phyloP scores from a whole-genome alignment of 192 early-diverging fungal species.

The Entomortierella lignicola region DNA sequence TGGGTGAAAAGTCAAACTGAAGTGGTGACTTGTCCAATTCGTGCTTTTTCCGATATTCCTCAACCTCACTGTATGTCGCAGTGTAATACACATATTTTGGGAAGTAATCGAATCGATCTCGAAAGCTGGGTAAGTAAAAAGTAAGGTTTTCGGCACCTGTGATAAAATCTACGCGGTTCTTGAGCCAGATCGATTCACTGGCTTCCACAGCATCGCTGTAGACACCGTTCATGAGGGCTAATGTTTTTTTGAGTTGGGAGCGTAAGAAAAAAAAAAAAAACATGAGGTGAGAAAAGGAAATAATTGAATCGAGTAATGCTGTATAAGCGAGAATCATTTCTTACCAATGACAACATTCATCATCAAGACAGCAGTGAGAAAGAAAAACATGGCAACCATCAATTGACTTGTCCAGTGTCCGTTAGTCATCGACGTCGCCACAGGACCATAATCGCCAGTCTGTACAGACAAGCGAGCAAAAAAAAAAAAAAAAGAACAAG shows the following conservation, averaged over 20 bases:
- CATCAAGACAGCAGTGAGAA: constrained; percentile 19
- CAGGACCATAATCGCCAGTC: constrained; percentile 2
- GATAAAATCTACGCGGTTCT: constrained; percentile 11
- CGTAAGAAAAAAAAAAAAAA: background rate
- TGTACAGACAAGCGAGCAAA: background rate
- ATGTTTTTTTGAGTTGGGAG: background rate
- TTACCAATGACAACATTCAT: constrained; percentile 29
- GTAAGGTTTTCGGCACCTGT: constrained; percentile 13
- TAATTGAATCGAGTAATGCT: too few species aligned
- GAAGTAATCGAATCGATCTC: constrained; percentile 2
- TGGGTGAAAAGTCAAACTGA: background rate
- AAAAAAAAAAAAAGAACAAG: too few species aligned
- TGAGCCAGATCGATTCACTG: constrained; percentile 1
- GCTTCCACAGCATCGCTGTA: background rate
- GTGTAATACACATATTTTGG: constrained; percentile 19
- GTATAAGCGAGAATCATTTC: background rate
- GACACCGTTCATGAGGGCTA: constrained; percentile 25
- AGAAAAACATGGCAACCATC: constrained; percentile 15
- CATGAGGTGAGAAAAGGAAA: too few species aligned
- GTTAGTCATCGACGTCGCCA: background rate
- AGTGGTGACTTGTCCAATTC: background rate
- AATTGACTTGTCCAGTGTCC: constrained; percentile 12
- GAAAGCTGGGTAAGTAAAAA: constrained; percentile 8
- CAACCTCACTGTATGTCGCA: background rate
- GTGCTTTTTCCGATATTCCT: background rate